A percentile compares a stretch with the other conserved stretches of the same genome.
These are phyloP conservation scores for Trametes versicolor DNA, from an alignment of 1,284 basidiomycete species.

Conservation along the genomic window DNA sequence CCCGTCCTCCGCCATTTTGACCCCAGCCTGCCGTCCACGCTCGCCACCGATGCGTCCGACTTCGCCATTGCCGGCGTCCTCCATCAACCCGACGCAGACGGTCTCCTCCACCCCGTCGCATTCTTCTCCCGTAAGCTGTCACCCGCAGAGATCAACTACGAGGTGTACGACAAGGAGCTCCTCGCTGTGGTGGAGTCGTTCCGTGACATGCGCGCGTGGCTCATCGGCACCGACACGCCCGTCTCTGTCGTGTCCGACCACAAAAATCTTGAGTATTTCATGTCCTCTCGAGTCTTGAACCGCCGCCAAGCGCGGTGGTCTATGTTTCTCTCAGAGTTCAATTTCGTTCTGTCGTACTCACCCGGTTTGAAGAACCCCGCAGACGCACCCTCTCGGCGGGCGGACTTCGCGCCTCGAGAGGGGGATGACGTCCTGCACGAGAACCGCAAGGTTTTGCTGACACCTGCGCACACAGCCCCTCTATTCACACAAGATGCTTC, in stretches of 20 bases:
- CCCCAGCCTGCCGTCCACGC: conserved; percentile 33
- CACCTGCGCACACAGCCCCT: conserved; percentile 36
- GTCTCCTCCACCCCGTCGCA: conserved; percentile 44
- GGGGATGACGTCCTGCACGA: conserved; percentile 36
- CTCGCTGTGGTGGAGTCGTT: conserved; percentile 49
- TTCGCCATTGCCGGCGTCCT: conserved; percentile 43
- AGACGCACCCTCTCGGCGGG: conserved; percentile 43
- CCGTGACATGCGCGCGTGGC: conserved; percentile 43
- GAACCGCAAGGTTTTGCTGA: conserved; percentile 32
- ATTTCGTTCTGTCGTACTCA: conserved; percentile 48
- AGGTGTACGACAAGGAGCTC: conserved; percentile 51
- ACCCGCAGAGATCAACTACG: conserved; percentile 48
- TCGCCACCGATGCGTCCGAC: conserved; percentile 41
- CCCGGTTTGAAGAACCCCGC: conserved; percentile 46
- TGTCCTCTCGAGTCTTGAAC: conserved; percentile 45
- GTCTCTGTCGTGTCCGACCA: conserved; percentile 47
- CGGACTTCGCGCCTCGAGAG: conserved; percentile 49
- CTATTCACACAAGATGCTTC: conserved; percentile 22
- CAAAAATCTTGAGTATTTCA: conserved; percentile 51
- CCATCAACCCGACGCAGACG: conserved; percentile 40
- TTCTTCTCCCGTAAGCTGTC: conserved; percentile 45
- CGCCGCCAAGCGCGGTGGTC: conserved; percentile 53
- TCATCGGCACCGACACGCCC: conserved; percentile 39
- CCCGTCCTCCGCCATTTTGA: conserved; percentile 47
- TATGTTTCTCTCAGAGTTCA: conserved; percentile 50